A percentile compares a stretch with the other conserved stretches of the same genome.
Conservation (phyloP, 192 early-diverging fungal species). For the Coemansia reversa region DNA sequence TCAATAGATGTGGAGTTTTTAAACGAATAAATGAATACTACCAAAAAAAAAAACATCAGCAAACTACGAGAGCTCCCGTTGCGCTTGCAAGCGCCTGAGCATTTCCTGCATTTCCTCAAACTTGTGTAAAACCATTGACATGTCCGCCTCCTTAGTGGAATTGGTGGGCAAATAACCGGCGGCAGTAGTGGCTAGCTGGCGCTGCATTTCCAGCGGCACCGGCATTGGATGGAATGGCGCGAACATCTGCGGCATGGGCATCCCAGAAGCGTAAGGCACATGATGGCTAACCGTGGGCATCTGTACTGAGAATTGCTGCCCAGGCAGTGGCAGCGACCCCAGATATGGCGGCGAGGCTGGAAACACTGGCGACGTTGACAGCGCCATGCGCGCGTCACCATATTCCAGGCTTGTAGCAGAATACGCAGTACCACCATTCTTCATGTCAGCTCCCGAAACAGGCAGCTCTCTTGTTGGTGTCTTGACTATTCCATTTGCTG, state of each 20-base stretch:
- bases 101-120: constrained; percentile 42
- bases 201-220: constrained; percentile 12
- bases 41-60: background rate
- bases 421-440: background rate
- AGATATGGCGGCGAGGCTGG: background rate
- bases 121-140: constrained; percentile 30
- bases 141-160: constrained; percentile 11
- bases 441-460: background rate
- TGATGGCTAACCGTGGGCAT: constrained; percentile 23
- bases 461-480: background rate
- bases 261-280: constrained; percentile 9
- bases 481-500: background rate
- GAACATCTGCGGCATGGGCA: constrained; percentile 18
- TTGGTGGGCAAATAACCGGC: constrained; percentile 7
- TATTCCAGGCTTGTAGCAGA: background rate
- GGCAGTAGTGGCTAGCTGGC: constrained; percentile 7
- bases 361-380: background rate
- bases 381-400: background rate
- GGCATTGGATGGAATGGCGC: constrained; percentile 2
- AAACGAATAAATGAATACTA: background rate
- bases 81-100: constrained; percentile 32
- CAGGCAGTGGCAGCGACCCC: background rate
- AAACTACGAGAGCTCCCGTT: constrained; percentile 8
- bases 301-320: constrained; percentile 7
- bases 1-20: background rate